A percentile compares a stretch with the other conserved stretches of the same genome.
Conservation (phyloP, 805 yeast species). For the Zygoascus flipseniorum region DNA sequence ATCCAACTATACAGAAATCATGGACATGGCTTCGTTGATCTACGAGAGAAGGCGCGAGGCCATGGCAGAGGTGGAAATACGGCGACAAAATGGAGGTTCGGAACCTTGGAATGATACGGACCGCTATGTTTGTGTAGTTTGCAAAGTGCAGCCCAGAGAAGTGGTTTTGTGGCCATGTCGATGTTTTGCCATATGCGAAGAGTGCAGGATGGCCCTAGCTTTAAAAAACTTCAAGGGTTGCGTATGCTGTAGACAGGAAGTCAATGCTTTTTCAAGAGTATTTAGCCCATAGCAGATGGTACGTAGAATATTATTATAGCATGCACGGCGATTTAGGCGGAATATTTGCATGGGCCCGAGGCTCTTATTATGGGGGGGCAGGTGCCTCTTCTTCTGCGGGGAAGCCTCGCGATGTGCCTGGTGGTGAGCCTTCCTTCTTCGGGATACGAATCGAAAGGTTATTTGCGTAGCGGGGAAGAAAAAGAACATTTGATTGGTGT, state of each 20-base stretch:
- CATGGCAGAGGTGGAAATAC: not conserved
- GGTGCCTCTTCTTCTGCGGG: not conserved
- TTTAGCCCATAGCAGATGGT: slow-evolving; percentile 39
- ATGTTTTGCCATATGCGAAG: slow-evolving; percentile 82
- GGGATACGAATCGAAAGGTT: too few relatives aligned
- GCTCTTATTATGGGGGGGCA: not conserved
- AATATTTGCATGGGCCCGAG: not conserved
- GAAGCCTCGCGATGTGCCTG: not conserved
- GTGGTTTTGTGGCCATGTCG: slow-evolving; percentile 89
- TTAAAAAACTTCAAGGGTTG: slow-evolving; percentile 68
- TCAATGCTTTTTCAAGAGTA: slow-evolving; percentile 56
- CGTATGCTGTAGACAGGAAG: slow-evolving; percentile 73
- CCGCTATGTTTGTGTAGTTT: slow-evolving; percentile 57
- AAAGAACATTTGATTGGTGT: too few relatives aligned
- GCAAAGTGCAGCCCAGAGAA: slow-evolving; percentile 65
- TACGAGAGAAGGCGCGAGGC: not conserved
- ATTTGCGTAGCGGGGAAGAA: too few relatives aligned
- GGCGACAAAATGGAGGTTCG: not conserved
- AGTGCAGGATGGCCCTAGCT: slow-evolving; percentile 67
- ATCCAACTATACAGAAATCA: not conserved
- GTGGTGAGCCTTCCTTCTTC: too few relatives aligned
- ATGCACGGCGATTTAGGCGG: too few relatives aligned
- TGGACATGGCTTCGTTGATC: not conserved
- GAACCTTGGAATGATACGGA: not conserved
- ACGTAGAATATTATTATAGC: not conserved